phyloP scores from a whole-genome alignment of 352 stramenopile species.

The Phytophthora crassamura region DNA sequence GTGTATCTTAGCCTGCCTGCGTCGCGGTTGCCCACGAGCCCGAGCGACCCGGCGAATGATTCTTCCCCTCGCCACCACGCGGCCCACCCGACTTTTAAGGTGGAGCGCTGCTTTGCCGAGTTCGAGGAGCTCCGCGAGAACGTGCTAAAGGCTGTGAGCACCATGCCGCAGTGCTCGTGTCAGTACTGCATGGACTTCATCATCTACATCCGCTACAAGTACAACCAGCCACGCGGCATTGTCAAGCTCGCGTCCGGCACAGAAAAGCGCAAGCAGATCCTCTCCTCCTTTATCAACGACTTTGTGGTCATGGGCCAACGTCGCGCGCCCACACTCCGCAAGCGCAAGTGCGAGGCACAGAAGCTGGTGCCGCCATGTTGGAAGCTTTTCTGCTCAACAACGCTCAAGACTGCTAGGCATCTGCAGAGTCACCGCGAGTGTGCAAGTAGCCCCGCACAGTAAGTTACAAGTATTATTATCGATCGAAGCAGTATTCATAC shows the following conservation, averaged over 20 bases:
- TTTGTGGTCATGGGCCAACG: conserved; percentile 47
- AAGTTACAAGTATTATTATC: conserved; percentile 36
- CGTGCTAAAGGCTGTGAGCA: conserved; percentile 39
- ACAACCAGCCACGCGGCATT: conserved; percentile 40
- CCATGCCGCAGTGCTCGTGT: conserved; percentile 43
- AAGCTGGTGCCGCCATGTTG: conserved; percentile 44
- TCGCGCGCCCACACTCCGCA: conserved; percentile 21
- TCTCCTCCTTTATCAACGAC: conserved; percentile 45
- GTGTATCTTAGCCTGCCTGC: conserved; percentile 47
- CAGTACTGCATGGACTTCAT: conserved; percentile 50
- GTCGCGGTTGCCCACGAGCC: conserved; percentile 41
- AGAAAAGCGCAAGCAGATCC: conserved; percentile 40
- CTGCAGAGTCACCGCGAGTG: not conserved
- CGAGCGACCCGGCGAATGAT: conserved; percentile 8
- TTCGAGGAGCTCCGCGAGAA: conserved; percentile 59
- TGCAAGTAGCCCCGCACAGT: conserved; percentile 32
- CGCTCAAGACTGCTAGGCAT: conserved; percentile 24
- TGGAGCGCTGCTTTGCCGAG: conserved; percentile 58
- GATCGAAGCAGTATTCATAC: not conserved
- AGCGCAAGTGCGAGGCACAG: conserved; percentile 47
- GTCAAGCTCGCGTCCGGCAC: conserved; percentile 38
- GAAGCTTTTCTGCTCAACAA: conserved; percentile 49
- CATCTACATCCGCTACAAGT: conserved; percentile 52
- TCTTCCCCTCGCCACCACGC: conserved; percentile 1
- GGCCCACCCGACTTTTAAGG: conserved; percentile 40